phyloP scores from a whole-genome alignment of 2,329 filamentous ascomycete species.

The Beauveria sp. region DNA sequence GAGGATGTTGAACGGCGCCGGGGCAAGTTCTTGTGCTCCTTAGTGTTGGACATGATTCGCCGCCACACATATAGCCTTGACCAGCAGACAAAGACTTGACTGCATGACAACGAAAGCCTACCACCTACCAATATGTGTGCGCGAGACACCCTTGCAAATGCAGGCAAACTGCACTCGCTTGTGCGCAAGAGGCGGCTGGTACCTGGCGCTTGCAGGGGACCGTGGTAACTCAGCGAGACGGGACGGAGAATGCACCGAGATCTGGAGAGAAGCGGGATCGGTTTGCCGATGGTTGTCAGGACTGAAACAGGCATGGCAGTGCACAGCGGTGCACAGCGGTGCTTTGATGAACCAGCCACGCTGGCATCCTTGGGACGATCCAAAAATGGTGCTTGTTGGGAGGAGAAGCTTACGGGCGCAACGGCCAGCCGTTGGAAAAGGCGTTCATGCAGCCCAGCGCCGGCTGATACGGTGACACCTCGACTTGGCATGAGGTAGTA shows the following conservation, averaged over 20 bases:
- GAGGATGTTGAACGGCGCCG: neutral
- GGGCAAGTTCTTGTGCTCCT: neutral
- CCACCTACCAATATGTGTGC: neutral
- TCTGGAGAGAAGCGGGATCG: neutral
- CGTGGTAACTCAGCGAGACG: neutral
- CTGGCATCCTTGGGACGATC: neutral
- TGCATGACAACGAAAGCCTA: neutral
- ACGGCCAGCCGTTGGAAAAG: neutral
- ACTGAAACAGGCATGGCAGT: neutral
- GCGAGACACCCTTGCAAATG: neutral
- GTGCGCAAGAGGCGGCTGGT: neutral
- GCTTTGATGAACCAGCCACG: constrained; percentile 5
- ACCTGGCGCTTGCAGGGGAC: constrained; percentile 6
- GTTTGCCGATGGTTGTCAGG: neutral
- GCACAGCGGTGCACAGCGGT: neutral
- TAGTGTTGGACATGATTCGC: neutral
- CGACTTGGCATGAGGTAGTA: too few species aligned
- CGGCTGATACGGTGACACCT: too few species aligned
- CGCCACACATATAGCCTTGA: neutral
- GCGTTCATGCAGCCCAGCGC: neutral
- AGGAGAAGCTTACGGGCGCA: neutral
- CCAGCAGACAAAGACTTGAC: neutral
- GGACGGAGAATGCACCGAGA: neutral
- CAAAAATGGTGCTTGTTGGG: neutral
- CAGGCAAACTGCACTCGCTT: neutral